Conservation (phyloP, 371 early-diverging fungal genomes). For the Cokeromyces recurvatus region DNA sequence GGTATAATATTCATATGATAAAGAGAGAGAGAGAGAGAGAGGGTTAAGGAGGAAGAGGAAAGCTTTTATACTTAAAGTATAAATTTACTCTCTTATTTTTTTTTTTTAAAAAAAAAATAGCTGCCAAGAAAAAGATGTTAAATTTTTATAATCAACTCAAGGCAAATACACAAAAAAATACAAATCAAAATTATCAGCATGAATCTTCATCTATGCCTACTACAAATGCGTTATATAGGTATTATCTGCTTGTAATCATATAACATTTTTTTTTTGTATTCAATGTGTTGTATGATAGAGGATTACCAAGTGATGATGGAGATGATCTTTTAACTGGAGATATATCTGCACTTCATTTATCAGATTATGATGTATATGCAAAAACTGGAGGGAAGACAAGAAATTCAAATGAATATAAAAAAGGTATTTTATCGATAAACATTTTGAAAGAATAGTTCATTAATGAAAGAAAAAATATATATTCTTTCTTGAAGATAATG, state of each 20-base stretch:
- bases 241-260: neutral
- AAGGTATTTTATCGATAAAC: neutral
- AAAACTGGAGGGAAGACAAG: constrained; percentile 18
- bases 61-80: too few relatives aligned
- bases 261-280: too few relatives aligned
- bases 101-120: constrained; percentile 9
- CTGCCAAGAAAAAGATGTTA: constrained; percentile 47
- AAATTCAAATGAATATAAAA: neutral
- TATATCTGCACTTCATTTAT: constrained; percentile 44
- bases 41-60: too few relatives aligned
- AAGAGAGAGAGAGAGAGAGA: too few relatives aligned
- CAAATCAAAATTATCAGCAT: neutral
- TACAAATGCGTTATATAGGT: constrained; percentile 44
- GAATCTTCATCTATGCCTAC: constrained; percentile 38
- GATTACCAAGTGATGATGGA: constrained; percentile 40
- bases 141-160: constrained; percentile 43
- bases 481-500: neutral
- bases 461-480: neutral
- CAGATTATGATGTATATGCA: constrained; percentile 47
- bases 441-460: too few relatives aligned
- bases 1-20: too few relatives aligned
- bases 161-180: constrained; percentile 23
- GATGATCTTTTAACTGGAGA: constrained; percentile 46
- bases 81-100: neutral
- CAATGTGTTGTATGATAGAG: too few relatives aligned